Percentiles rank a stretch among this genome's conserved stretches.
Evolutionary conservation across 1,284 basidiomycete genomes (phyloP).

Genomic region (Puccinia polysora): DNA sequence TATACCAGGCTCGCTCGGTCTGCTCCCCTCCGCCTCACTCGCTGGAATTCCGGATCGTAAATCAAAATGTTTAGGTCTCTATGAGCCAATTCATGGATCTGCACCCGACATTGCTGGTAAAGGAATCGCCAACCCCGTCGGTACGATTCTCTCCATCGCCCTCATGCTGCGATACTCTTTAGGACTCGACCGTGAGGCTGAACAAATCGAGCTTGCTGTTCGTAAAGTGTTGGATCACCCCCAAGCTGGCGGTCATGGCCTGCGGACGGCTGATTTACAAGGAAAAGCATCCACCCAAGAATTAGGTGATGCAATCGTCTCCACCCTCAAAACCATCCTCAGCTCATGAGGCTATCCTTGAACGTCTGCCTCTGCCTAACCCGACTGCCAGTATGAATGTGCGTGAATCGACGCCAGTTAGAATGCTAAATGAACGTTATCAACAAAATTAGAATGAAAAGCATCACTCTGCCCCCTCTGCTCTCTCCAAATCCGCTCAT

Average conservation of each 20-base stretch:
- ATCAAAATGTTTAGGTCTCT: constrained; percentile 70
- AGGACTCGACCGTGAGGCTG: constrained; percentile 74
- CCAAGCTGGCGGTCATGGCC: constrained; percentile 68
- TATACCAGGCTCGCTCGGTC: constrained; percentile 92
- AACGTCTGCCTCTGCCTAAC: too few species aligned
- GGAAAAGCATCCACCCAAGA: constrained; percentile 70
- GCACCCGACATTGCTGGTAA: constrained; percentile 94
- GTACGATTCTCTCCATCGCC: constrained; percentile 92
- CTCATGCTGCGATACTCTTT: constrained; percentile 94
- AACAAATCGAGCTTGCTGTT: constrained; percentile 80
- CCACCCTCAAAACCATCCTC: constrained; percentile 66
- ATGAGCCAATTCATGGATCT: constrained; percentile 84
- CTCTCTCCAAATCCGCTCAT: too few species aligned
- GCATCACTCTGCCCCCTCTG: too few species aligned
- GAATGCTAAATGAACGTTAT: too few species aligned
- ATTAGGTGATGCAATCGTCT: constrained; percentile 77
- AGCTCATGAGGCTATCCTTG: too few species aligned
- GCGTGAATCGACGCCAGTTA: too few species aligned
- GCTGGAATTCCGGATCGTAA: constrained; percentile 79
- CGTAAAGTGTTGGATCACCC: constrained; percentile 75
- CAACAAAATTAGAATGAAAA: too few species aligned
- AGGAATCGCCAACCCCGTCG: constrained; percentile 93
- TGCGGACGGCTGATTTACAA: constrained; percentile 82
- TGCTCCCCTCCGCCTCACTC: constrained; percentile 90
- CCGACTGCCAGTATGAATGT: too few species aligned